Evolutionary conservation across 306 rosid genomes (phyloP), one percentile per base, ranked within the genome.

Genomic region (Prunus mongolica): DNA sequence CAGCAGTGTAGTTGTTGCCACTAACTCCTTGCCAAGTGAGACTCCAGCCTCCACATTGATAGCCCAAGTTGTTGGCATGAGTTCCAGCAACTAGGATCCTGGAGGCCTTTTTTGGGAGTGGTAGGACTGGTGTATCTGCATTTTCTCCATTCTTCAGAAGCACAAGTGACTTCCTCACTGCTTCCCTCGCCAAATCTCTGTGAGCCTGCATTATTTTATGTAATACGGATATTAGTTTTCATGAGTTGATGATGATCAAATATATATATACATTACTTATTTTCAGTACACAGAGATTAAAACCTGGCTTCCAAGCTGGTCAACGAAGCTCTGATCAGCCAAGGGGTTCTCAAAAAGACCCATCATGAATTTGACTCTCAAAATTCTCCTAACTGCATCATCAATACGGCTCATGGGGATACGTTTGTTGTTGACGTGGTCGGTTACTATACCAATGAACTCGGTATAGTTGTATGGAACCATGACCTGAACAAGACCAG

Each of bases 321-420:
- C 55, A 22, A 34, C 72, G 4, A 15, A 54, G 55, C 41, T 66
- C 61, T 32, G 25, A 10, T 76, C 79, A 34, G 79, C 79, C 72
- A 32, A 20, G 11, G 79, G 65, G 65, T 75, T 75, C 72, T 75
- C 72, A 18, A 75, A 75, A 24, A 75, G 65, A 75, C 79, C 73
- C 79, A 76, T 76, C 6, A 24, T 2, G 41, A 76, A 76, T n/a
- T 76, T 76, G 19, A 76, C 54, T 54, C 79, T 54, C 25, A 76
- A 11, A 65, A 76, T 76, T 41, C 79, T 76, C 44, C 15, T 15
- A n/a, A 76, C 79, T 8, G 79, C 79, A 65, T 76, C 79, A 34
- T 76, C 65, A 9, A 76, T 76, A 2, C 66, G 72, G 7, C 66
- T 38, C 44, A 52, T 16, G 65, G 65, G 34, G 8, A 56, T 20